These are phyloP conservation scores for Sextonia rubra DNA, from an alignment of 164 flowering plant genomes.

Conservation along the genomic window DNA sequence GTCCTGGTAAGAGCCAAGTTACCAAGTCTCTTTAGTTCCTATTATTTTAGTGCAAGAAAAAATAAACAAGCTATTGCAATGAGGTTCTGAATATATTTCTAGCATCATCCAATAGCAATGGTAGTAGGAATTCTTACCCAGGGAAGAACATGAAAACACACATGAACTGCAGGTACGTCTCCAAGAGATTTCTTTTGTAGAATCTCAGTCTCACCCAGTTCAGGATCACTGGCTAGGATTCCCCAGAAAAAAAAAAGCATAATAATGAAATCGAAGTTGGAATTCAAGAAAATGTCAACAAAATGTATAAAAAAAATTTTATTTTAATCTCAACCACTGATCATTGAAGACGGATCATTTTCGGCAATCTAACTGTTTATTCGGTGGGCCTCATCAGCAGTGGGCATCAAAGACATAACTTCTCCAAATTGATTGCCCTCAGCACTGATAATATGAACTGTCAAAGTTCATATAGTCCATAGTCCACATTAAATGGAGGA, in stretches of 20 bases:
- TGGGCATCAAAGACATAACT: background rate
- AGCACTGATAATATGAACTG: no score
- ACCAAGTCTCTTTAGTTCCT: no score
- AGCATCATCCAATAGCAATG: background rate
- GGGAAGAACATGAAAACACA: conserved; percentile 86
- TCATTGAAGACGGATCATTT: no score
- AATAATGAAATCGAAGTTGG: background rate
- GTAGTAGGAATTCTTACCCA: conserved; percentile 41
- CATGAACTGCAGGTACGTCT: conserved; percentile 90
- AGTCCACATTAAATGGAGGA: no score
- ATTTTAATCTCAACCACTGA: background rate
- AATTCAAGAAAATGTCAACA: no score
- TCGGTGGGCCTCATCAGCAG: no score
- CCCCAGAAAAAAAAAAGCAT: background rate
- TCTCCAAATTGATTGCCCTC: no score
- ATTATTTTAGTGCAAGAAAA: no score
- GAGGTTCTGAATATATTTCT: background rate
- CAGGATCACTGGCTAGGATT: conserved; percentile 74
- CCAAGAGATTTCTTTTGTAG: conserved; percentile 65
- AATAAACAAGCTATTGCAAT: background rate
- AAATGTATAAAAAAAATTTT: background rate
- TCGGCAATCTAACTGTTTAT: no score
- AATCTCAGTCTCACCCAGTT: conserved; percentile 85
- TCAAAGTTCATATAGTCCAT: no score
- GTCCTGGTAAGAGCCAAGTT: no score